Evolutionary conservation across 345 rosid genomes (phyloP).

Genomic region (Atalantia buxifolia): DNA sequence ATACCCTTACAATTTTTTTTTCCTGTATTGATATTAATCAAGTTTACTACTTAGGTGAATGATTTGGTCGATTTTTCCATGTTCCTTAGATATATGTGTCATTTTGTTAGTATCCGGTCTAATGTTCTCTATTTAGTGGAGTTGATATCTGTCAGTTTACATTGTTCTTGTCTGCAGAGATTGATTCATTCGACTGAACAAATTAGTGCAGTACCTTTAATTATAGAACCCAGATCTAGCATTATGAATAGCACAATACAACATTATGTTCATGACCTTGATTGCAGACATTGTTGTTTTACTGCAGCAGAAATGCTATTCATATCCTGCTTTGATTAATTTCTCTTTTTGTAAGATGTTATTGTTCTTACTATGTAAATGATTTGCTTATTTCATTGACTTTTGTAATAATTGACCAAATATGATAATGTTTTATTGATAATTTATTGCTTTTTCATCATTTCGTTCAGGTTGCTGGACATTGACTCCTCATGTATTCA

Average conservation of each 20-base stretch:
- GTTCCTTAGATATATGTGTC: not conserved
- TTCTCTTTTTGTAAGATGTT: not conserved
- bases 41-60: not conserved
- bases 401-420: not conserved
- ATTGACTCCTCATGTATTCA: constrained; percentile 40
- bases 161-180: not conserved
- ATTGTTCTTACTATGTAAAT: not conserved
- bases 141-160: not conserved
- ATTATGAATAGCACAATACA: not conserved
- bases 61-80: not conserved
- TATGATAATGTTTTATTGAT: constrained; percentile 5
- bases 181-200: not conserved
- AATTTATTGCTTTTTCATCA: not conserved
- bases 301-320: not conserved
- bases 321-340: not conserved
- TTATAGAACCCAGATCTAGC: not conserved
- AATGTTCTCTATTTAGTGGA: not conserved
- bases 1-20: not conserved
- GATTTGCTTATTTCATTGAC: not conserved
- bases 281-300: not conserved
- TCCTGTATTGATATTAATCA: not conserved
- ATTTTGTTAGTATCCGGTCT: not conserved
- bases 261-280: not conserved
- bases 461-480: constrained; percentile 66
- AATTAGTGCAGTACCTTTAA: not conserved